Evolutionary conservation across 1,139 yeast species (phyloP).

Genomic region (Nakaseomyces sp.): DNA sequence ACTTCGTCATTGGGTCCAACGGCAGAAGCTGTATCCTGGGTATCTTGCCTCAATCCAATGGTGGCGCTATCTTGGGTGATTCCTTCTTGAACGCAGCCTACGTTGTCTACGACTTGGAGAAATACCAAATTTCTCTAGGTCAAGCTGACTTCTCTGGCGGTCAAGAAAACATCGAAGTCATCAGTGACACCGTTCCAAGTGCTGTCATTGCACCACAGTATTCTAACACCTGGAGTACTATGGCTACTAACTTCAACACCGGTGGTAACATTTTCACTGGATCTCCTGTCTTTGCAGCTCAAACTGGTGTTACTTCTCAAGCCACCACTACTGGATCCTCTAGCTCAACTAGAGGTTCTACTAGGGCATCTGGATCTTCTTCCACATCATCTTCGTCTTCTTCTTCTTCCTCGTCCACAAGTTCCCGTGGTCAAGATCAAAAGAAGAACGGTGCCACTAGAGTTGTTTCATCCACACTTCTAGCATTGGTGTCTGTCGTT

Average conservation of each 20-base stretch:
- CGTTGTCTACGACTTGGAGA: conserved; percentile 65
- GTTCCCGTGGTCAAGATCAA: neutral
- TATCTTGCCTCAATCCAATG: conserved; percentile 27
- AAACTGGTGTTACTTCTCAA: neutral
- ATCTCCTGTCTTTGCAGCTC: conserved; percentile 10
- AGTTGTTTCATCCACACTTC: neutral
- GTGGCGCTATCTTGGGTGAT: conserved; percentile 50
- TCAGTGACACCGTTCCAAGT: conserved; percentile 38
- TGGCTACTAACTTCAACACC: conserved; percentile 12
- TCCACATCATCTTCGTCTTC: neutral
- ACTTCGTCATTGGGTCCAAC: conserved; percentile 28
- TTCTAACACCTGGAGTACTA: conserved; percentile 32
- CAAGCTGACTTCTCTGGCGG: conserved; percentile 39
- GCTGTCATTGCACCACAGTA: conserved; percentile 38
- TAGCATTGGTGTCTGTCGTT: neutral
- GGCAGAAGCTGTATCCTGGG: conserved; percentile 32
- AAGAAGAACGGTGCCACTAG: conserved; percentile 4
- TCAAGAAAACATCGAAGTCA: conserved; percentile 39
- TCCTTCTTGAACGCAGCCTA: conserved; percentile 63
- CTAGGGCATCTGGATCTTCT: neutral
- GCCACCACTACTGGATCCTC: neutral
- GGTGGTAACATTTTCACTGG: conserved; percentile 24
- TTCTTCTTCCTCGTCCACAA: neutral
- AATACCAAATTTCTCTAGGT: conserved; percentile 55
- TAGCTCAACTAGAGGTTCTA: neutral